Evolutionary conservation across 495 filamentous ascomycete species (phyloP).

Genomic region (Penicillium silybi): DNA sequence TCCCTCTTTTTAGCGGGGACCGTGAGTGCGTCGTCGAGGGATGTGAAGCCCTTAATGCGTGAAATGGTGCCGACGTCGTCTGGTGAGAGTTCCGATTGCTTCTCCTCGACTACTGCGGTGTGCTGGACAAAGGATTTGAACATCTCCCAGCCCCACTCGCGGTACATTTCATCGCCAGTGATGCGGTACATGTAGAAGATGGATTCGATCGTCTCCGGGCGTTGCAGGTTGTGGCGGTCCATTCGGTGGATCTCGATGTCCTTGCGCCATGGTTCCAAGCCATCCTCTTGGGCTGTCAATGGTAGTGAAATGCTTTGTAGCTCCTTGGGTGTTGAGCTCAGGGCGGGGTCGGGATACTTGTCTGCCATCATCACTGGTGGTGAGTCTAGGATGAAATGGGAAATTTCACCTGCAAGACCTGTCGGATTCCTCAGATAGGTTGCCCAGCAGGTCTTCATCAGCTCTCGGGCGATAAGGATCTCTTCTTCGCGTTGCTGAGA

Average conservation of each 20-base stretch:
- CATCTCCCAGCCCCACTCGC: constrained; percentile 98
- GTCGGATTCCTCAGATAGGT: constrained; percentile 88
- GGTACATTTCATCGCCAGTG: constrained; percentile 85
- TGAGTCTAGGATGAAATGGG: constrained; percentile 73
- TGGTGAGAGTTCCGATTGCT: constrained; percentile 4
- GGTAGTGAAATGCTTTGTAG: constrained; percentile 34
- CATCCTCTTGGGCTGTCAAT: constrained; percentile 20
- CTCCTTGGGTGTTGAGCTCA: constrained; percentile 23
- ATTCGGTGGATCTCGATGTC: constrained; percentile 72
- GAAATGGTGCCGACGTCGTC: background rate
- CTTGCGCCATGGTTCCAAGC: constrained; percentile 50
- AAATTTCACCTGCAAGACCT: constrained; percentile 88
- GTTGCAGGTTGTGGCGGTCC: constrained; percentile 90
- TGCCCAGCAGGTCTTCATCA: constrained; percentile 97
- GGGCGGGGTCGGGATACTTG: constrained; percentile 32
- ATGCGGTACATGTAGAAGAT: constrained; percentile 99
- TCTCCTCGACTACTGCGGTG: constrained; percentile 65
- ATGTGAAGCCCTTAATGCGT: constrained; percentile 66
- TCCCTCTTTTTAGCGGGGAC: constrained; percentile 63
- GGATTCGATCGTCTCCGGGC: constrained; percentile 91
- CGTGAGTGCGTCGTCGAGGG: constrained; percentile 67
- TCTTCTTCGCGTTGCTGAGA: constrained; percentile 75
- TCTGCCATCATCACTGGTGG: constrained; percentile 41
- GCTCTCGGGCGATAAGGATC: constrained; percentile 76
- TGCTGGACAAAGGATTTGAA: constrained; percentile 88